Percentiles rank a stretch among this genome's conserved stretches.
phyloP scores from a whole-genome alignment of 768 basidiomycete genomes.

The Naematelia aurantialba region DNA sequence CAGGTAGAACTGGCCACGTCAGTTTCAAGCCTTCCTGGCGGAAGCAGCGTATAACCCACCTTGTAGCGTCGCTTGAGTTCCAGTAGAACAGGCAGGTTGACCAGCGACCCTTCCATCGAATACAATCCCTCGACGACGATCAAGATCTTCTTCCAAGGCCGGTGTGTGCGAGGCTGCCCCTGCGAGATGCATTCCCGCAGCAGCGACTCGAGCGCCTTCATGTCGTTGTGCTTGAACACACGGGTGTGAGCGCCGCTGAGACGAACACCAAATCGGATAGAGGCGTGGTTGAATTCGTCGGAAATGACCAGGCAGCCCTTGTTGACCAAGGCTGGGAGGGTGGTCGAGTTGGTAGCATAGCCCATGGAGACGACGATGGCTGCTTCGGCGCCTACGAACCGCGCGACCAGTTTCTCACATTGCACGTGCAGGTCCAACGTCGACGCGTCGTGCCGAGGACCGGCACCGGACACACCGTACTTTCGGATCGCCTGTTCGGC shows the following conservation, averaged over 20 bases:
- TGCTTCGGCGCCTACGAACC: slow-evolving; percentile 86
- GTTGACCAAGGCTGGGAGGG: slow-evolving; percentile 80
- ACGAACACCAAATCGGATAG: slow-evolving; percentile 86
- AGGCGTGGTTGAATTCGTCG: slow-evolving; percentile 94
- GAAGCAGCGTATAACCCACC: slow-evolving; percentile 55
- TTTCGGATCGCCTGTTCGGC: slow-evolving; percentile 76
- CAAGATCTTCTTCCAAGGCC: slow-evolving; percentile 99
- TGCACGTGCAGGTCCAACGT: slow-evolving; percentile 75
- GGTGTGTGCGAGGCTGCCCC: slow-evolving; percentile 92
- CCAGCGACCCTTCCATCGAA: slow-evolving; percentile 97
- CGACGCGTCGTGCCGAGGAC: slow-evolving; percentile 77
- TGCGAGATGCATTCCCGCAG: slow-evolving; percentile 90
- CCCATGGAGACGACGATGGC: slow-evolving; percentile 83
- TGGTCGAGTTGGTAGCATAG: slow-evolving; percentile 57
- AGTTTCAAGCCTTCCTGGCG: background rate
- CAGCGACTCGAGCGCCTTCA: slow-evolving; percentile 72
- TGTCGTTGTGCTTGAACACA: slow-evolving; percentile 96
- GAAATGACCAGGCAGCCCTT: slow-evolving; percentile 94
- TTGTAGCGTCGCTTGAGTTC: slow-evolving; percentile 93
- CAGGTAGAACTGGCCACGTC: slow-evolving; percentile 71
- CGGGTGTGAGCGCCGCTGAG: slow-evolving; percentile 82
- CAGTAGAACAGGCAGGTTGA: slow-evolving; percentile 74
- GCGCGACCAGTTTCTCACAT: slow-evolving; percentile 80
- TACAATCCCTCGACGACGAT: slow-evolving; percentile 92
- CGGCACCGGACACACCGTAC: slow-evolving; percentile 75